Percentiles rank a stretch among this genome's conserved stretches.
Evolutionary conservation across 148 eudicot species (phyloP).

Genomic region (Diospyros kaki): DNA sequence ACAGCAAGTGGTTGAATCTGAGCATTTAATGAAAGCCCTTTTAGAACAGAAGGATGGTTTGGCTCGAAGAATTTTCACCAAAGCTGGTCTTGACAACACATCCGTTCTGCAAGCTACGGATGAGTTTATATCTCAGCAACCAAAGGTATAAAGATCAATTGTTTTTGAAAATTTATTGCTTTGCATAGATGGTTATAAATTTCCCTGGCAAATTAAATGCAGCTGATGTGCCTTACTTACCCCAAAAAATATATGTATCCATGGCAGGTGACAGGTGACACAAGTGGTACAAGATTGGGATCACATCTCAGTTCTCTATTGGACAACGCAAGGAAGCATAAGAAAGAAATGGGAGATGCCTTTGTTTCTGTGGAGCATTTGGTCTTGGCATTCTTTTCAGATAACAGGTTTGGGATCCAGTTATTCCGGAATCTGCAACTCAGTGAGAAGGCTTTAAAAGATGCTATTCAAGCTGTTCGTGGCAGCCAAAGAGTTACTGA

Average conservation of each 20-base stretch:
- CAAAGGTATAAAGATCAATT: slow-evolving; percentile 51
- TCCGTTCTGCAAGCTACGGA: slow-evolving; percentile 82
- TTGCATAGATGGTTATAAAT: slow-evolving; percentile 8
- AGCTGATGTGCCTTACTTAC: no score
- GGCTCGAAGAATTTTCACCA: slow-evolving; percentile 83
- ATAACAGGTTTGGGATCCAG: slow-evolving; percentile 78
- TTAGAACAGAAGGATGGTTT: slow-evolving; percentile 95
- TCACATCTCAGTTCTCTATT: slow-evolving; percentile 55
- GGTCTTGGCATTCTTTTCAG: slow-evolving; percentile 66
- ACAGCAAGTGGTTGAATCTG: slow-evolving; percentile 93
- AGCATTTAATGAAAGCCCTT: slow-evolving; percentile 92
- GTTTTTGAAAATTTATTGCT: background rate
- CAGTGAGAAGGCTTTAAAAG: slow-evolving; percentile 77
- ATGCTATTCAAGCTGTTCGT: slow-evolving; percentile 83
- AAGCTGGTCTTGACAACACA: slow-evolving; percentile 91
- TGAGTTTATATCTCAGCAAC: slow-evolving; percentile 82
- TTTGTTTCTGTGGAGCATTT: slow-evolving; percentile 98
- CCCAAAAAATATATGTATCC: no score
- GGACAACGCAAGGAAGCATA: slow-evolving; percentile 73
- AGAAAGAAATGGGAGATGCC: slow-evolving; percentile 85
- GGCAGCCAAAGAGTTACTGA: slow-evolving; percentile 96
- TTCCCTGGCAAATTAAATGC: background rate
- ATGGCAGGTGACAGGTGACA: slow-evolving; percentile 74
- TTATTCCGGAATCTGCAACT: slow-evolving; percentile 65
- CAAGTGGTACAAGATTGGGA: slow-evolving; percentile 77